Evolutionary conservation across 768 basidiomycete species (phyloP).

Genomic region (Suillus subluteus): DNA sequence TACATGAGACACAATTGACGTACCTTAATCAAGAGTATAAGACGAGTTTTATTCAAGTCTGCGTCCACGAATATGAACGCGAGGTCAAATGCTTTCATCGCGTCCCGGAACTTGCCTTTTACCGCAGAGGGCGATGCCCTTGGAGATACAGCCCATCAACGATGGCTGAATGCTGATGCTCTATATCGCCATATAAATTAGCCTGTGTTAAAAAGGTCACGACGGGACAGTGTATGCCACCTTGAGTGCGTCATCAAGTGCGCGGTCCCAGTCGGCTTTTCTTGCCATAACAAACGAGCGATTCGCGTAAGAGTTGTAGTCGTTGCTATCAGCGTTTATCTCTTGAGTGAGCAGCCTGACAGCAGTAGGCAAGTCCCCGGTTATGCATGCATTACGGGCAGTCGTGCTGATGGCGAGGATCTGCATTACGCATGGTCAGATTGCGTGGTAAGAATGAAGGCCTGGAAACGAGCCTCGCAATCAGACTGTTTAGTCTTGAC

Average conservation of each 20-base stretch:
- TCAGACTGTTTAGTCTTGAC: neutral
- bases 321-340: neutral
- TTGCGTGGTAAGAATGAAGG: neutral
- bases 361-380: neutral
- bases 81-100: conserved; percentile 5
- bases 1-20: neutral
- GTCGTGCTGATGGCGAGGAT: neutral
- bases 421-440: neutral
- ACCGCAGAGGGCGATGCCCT: neutral
- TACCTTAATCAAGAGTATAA: neutral
- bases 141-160: neutral
- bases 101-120: neutral
- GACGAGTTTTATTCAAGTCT: neutral
- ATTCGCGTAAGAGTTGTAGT: neutral
- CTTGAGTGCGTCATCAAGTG: neutral
- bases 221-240: neutral
- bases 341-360: neutral
- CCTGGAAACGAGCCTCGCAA: neutral
- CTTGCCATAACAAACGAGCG: neutral
- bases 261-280: neutral
- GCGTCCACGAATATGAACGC: neutral
- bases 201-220: neutral
- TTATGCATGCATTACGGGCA: neutral
- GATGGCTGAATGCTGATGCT: neutral
- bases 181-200: neutral